phyloP scores from a whole-genome alignment of 768 basidiomycete species.

The Trametopsis cervina region DNA sequence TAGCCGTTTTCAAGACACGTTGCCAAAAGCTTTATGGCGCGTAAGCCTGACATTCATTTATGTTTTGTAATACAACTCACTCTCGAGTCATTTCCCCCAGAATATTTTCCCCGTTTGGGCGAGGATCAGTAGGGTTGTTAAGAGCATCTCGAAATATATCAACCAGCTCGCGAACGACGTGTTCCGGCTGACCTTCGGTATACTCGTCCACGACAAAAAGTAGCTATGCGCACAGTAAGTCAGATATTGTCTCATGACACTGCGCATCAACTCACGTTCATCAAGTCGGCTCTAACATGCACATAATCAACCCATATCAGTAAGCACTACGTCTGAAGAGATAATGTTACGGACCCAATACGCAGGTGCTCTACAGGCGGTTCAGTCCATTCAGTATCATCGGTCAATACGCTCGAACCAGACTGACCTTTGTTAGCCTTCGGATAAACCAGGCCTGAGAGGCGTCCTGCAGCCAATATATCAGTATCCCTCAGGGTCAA shows the following conservation, averaged over 20 bases:
- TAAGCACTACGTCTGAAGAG: background rate
- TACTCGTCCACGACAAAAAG: constrained; percentile 24
- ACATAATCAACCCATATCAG: background rate
- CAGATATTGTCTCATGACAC: background rate
- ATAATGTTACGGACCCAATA: background rate
- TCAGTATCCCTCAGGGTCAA: background rate
- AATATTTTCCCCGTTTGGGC: constrained; percentile 16
- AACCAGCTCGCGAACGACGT: constrained; percentile 10
- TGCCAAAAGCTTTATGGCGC: background rate
- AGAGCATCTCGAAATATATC: constrained; percentile 20
- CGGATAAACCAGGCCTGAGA: background rate
- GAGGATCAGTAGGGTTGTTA: constrained; percentile 17
- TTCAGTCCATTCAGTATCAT: too few relatives aligned
- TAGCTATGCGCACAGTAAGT: background rate
- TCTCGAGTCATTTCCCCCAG: constrained; percentile 18
- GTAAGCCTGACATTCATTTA: background rate
- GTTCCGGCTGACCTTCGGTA: constrained; percentile 13
- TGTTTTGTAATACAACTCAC: constrained; percentile 12
- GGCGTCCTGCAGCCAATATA: background rate
- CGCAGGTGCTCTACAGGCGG: background rate
- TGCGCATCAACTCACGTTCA: constrained; percentile 11
- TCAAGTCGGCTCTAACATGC: constrained; percentile 11
- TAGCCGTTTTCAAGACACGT: background rate
- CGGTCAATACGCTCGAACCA: too few relatives aligned
- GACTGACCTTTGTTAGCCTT: background rate